Conservation (phyloP, 2,329 filamentous ascomycete genomes). For the Orbilia brochopaga region DNA sequence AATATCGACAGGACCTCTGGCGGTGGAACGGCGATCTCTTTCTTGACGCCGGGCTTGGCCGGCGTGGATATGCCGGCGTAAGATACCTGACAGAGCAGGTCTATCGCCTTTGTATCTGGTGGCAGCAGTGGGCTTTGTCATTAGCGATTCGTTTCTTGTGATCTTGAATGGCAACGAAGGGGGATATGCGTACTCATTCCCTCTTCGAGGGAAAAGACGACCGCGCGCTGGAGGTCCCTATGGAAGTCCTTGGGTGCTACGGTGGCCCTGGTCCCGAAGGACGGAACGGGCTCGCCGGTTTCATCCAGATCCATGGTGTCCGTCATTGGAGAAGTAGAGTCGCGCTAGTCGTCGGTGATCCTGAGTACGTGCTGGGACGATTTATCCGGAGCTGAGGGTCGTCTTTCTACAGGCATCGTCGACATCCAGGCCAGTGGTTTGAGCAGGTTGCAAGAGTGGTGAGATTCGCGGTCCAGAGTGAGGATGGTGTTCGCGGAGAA, state of each 20-base stretch:
- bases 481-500: not conserved
- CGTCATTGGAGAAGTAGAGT: slow-evolving; percentile 8
- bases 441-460: not conserved
- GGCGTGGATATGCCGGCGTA: slow-evolving; percentile 35
- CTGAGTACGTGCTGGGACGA: not conserved
- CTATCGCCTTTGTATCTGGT: slow-evolving; percentile 33
- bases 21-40: slow-evolving; percentile 27
- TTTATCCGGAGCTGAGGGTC: not conserved
- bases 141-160: not conserved
- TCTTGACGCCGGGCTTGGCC: slow-evolving; percentile 8
- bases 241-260: slow-evolving; percentile 19
- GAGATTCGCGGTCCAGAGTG: not conserved
- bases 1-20: slow-evolving; percentile 36
- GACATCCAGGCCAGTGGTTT: not conserved
- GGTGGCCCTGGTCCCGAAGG: slow-evolving; percentile 23
- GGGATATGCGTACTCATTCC: slow-evolving; percentile 24
- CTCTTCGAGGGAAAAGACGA: slow-evolving; percentile 27
- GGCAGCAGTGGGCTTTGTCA: not conserved
- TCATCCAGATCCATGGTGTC: slow-evolving; percentile 23
- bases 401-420: slow-evolving; percentile 11
- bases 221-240: slow-evolving; percentile 9
- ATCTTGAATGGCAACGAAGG: not conserved
- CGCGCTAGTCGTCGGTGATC: not conserved
- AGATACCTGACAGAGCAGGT: slow-evolving; percentile 33
- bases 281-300: not conserved